Percentiles rank a stretch among this genome's conserved stretches.
phyloP scores from a whole-genome alignment of 2,329 filamentous ascomycete genomes.

The Drechslerella stenobrocha region DNA sequence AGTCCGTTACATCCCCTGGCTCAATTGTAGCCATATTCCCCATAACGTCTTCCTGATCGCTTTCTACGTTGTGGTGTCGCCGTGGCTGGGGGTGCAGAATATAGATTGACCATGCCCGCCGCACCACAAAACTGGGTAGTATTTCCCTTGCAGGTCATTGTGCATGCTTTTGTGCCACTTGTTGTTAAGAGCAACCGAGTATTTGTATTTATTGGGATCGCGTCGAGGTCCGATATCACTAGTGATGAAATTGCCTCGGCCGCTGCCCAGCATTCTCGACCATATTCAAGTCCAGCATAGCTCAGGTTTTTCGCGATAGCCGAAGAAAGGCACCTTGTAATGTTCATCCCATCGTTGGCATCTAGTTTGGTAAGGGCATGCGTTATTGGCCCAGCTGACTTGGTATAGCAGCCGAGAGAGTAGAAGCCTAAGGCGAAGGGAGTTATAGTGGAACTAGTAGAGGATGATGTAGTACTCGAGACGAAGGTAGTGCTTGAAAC shows the following conservation, averaged over 20 bases:
- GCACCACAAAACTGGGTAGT: constrained; percentile 54
- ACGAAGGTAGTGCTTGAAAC: constrained; percentile 11
- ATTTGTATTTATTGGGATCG: too few species aligned
- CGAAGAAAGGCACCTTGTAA: constrained; percentile 51
- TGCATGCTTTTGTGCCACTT: constrained; percentile 54
- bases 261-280: constrained; percentile 52
- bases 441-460: constrained; percentile 5
- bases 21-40: constrained; percentile 14
- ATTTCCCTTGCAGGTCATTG: constrained; percentile 53
- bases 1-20: background rate
- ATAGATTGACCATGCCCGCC: constrained; percentile 55
- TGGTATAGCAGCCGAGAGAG: constrained; percentile 37
- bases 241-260: constrained; percentile 48
- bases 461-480: constrained; percentile 10
- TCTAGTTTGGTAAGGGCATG: constrained; percentile 22
- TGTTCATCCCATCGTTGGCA: constrained; percentile 52
- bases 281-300: constrained; percentile 53
- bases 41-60: constrained; percentile 18
- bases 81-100: constrained; percentile 43
- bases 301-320: constrained; percentile 51
- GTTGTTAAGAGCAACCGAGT: constrained; percentile 50
- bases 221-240: too few species aligned
- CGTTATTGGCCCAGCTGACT: constrained; percentile 5
- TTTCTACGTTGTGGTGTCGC: background rate
- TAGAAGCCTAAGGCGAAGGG: constrained; percentile 33